Evolutionary conservation across 495 filamentous ascomycete genomes (phyloP).

Genomic region (Chlorociboria aeruginascens): DNA sequence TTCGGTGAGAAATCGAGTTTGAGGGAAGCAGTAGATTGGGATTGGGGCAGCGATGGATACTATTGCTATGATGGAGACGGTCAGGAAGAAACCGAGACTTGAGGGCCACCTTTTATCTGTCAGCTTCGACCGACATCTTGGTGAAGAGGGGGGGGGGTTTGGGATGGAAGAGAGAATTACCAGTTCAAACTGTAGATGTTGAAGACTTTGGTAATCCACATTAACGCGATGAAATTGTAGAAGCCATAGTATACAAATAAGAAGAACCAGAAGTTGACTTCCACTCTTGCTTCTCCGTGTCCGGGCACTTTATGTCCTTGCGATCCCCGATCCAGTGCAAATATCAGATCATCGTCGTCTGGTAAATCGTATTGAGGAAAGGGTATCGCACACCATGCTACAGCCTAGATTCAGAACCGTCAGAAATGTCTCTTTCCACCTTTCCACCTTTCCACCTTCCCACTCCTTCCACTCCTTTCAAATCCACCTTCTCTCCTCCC

Average conservation of each 20-base stretch:
- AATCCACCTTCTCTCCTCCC: too few species aligned
- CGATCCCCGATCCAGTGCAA: neutral
- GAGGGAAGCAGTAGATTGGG: constrained; percentile 41
- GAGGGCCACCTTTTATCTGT: constrained; percentile 37
- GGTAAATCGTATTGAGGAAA: constrained; percentile 46
- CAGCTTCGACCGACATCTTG: too few species aligned
- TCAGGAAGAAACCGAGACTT: constrained; percentile 43
- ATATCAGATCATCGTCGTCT: constrained; percentile 17
- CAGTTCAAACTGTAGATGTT: constrained; percentile 55
- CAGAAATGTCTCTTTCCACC: neutral
- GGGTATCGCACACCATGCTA: constrained; percentile 49
- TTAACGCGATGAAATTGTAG: constrained; percentile 48
- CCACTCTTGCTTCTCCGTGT: constrained; percentile 45
- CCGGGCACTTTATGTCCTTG: constrained; percentile 33
- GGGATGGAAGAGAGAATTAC: constrained; percentile 14
- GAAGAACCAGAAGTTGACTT: constrained; percentile 59
- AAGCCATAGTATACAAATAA: constrained; percentile 52
- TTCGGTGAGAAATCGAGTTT: constrained; percentile 32
- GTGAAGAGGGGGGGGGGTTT: too few species aligned
- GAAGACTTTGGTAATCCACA: constrained; percentile 58
- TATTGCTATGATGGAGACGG: constrained; percentile 41
- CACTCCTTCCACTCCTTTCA: too few species aligned
- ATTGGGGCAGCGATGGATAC: constrained; percentile 41
- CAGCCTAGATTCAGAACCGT: constrained; percentile 27
- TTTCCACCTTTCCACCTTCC: neutral